Percentiles rank a stretch among this genome's conserved stretches.
Conservation (phyloP, 176 grass and related monocot genomes). For the Zea luxurians region DNA sequence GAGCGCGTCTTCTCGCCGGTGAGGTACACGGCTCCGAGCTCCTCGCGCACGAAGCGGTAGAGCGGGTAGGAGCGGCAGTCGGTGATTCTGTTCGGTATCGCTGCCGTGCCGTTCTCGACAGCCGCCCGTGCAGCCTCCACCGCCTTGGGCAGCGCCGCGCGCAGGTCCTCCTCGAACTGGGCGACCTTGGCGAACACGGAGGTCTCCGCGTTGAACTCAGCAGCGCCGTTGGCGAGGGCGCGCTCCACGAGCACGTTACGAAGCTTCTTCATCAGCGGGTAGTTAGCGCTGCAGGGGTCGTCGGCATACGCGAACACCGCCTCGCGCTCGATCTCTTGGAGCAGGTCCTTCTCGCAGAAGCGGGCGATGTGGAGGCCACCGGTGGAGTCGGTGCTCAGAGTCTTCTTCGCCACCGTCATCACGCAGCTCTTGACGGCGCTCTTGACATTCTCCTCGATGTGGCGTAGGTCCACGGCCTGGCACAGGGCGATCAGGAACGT, state of each 20-base stretch:
- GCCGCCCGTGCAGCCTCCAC: slow-evolving; percentile 42
- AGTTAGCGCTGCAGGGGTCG: slow-evolving; percentile 69
- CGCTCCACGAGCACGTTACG: slow-evolving; percentile 62
- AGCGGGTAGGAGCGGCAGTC: slow-evolving; percentile 59
- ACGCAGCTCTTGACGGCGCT: slow-evolving; percentile 56
- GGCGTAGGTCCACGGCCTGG: slow-evolving; percentile 68
- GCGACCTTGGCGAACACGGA: slow-evolving; percentile 64
- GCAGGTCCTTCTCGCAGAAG: slow-evolving; percentile 66
- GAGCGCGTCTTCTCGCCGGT: slow-evolving; percentile 45
- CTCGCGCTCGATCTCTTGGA: slow-evolving; percentile 56
- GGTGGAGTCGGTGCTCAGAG: slow-evolving; percentile 43
- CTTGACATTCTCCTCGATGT: slow-evolving; percentile 71
- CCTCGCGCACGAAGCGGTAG: slow-evolving; percentile 61
- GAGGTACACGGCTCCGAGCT: slow-evolving; percentile 37
- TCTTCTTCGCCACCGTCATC: slow-evolving; percentile 57
- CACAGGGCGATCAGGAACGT: slow-evolving; percentile 69
- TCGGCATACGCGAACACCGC: slow-evolving; percentile 68
- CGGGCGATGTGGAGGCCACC: slow-evolving; percentile 50
- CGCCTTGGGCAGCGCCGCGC: slow-evolving; percentile 38
- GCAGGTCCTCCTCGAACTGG: slow-evolving; percentile 57
- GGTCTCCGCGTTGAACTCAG: slow-evolving; percentile 44
- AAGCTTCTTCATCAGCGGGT: slow-evolving; percentile 70
- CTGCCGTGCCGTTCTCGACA: slow-evolving; percentile 49
- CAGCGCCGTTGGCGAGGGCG: slow-evolving; percentile 49
- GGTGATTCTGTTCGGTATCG: slow-evolving; percentile 43